phyloP scores from a whole-genome alignment of 129 eudicot species.

The Chrysanthemum lavandulifolium region DNA sequence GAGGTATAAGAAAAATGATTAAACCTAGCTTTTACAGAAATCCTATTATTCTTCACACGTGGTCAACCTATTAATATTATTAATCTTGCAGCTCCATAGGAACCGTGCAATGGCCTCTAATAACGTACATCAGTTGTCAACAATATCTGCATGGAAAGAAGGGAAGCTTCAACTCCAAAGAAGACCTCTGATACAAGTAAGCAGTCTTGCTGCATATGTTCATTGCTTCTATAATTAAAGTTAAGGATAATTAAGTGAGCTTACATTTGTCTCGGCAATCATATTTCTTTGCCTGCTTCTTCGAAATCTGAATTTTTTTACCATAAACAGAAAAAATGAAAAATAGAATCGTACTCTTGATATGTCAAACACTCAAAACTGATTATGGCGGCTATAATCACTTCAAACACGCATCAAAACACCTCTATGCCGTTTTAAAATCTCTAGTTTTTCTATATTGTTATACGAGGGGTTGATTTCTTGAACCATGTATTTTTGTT shows the following conservation, averaged over 20 bases:
- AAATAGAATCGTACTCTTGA: neutral
- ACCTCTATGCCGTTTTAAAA: neutral
- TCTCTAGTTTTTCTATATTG: neutral
- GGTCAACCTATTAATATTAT: neutral
- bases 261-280: neutral
- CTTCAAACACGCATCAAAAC: conserved; percentile 3
- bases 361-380: neutral
- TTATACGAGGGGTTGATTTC: neutral
- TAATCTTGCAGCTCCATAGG: conserved; percentile 52
- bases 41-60: neutral
- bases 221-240: neutral
- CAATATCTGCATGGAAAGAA: conserved; percentile 69
- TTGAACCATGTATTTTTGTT: neutral
- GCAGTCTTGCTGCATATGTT: conserved; percentile 14
- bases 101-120: conserved; percentile 40
- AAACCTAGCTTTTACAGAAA: neutral
- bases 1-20: conserved; percentile 45
- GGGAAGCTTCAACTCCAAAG: conserved; percentile 48
- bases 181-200: conserved; percentile 63
- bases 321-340: neutral
- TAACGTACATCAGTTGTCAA: conserved; percentile 36
- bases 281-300: neutral
- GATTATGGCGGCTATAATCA: neutral
- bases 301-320: neutral
- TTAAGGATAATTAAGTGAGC: neutral